phyloP scores from a whole-genome alignment of 495 filamentous ascomycete species.

The Bathelium albidoporum region DNA sequence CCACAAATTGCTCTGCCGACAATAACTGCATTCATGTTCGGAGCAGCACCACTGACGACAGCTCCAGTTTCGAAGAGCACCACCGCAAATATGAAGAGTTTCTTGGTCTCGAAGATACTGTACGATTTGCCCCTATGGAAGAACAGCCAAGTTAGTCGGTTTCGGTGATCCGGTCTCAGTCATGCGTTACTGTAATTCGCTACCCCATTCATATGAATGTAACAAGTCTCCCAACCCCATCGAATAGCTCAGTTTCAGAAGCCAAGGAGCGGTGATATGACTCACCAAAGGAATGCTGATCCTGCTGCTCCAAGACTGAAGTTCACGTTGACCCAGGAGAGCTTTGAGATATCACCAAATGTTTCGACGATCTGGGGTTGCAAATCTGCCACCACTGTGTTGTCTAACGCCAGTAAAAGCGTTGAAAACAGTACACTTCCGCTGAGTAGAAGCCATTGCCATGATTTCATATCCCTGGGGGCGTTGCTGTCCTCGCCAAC shows the following conservation, averaged over 20 bases:
- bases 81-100: conserved; percentile 18
- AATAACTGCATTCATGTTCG: conserved; percentile 20
- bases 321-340: background rate
- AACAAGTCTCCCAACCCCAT: background rate
- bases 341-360: background rate
- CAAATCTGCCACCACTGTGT: background rate
- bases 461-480: background rate
- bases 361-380: conserved; percentile 1
- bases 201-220: background rate
- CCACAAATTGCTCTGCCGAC: conserved; percentile 21
- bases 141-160: background rate
- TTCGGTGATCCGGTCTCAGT: background rate
- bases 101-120: conserved; percentile 21
- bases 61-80: conserved; percentile 20
- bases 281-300: background rate
- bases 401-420: background rate
- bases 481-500: background rate
- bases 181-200: conserved; percentile 5
- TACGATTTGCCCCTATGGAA: conserved; percentile 6
- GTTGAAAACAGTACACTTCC: background rate
- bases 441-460: conserved; percentile 2
- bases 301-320: background rate
- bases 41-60: conserved; percentile 23
- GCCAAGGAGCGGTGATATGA: background rate
- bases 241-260: background rate